Conservation (phyloP, 140 eudicot species). For the Flaveria floridana region DNA sequence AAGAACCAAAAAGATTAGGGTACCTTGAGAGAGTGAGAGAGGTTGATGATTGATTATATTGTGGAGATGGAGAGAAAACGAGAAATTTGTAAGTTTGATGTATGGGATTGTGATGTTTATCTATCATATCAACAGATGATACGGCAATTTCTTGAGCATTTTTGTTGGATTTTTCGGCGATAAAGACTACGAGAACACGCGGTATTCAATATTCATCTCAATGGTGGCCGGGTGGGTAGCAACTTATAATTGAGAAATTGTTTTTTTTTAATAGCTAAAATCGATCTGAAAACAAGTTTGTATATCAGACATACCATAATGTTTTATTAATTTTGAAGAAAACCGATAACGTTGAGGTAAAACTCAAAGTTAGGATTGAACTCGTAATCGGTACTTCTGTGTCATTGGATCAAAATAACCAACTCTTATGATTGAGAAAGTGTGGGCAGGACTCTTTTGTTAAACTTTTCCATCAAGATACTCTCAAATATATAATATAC, state of each 20-base stretch:
- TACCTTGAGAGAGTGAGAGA: conserved; percentile 31
- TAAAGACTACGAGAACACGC: conserved; percentile 42
- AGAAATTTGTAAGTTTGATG: conserved; percentile 37
- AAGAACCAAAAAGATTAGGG: conserved; percentile 9
- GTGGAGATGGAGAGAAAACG: conserved; percentile 26
- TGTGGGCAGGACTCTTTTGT: no score
- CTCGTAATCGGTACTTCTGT: no score
- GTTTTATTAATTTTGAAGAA: no score
- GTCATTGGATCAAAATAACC: no score
- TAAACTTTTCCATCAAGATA: no score
- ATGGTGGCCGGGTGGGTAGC: conserved; percentile 31
- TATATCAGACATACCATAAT: no score
- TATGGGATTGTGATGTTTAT: conserved; percentile 19
- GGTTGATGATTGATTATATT: conserved; percentile 35
- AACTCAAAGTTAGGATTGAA: no score
- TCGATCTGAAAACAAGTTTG: no score
- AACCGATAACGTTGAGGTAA: no score
- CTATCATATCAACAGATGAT: conserved; percentile 25
- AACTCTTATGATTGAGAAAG: no score
- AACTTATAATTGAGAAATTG: conserved; percentile 21
- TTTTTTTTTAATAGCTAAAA: background rate
- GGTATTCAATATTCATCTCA: conserved; percentile 24
- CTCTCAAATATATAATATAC: no score
- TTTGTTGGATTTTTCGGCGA: conserved; percentile 49
- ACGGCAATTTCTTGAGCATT: conserved; percentile 31